Base-by-base conservation (phyloP, 805 yeast genomes). In the Candida ovalis region DNA sequence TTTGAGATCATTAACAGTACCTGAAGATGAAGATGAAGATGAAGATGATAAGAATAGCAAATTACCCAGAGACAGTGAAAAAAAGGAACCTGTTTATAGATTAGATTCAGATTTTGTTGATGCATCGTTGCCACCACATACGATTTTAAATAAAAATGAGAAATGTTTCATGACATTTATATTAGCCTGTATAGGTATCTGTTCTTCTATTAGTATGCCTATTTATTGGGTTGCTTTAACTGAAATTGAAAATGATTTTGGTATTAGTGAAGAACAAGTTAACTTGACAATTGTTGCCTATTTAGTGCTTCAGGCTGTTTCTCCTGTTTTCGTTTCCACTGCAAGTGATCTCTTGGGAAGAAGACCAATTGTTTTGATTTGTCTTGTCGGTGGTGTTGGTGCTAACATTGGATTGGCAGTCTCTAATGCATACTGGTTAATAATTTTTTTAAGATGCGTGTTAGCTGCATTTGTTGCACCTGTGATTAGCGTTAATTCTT, bases 401-500 rank as follows among this genome's bases (percentile, higher is more conserved):
- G 80, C 87, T 0, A 80, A 85, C 63, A 63, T 86, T 33, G 94
- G 86, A 0, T 63, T 89, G 13, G 88, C 95, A 0, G 69, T 74
- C 22, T 67, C 81, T 1, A 66, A 78, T 21, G 73, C 68, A 1
- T 86, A 81, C 60, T 78, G 86, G 67, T 71, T 80, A 22, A 67
- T 89, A n/a, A 65, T 86, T 6, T 77, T 83, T 1, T 67, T 89
- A 30, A 68, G 96, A 51, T 80, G 88, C 63, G 54, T 86, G n/a
- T 91, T 88, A 59, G 90, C 95, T 0, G 74, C 83, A 7, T 89
- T 87, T 13, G 82, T 84, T 4, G 82, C 94, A 0, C 89, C 96
- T 0, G 77, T 88, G 2, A 77, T 88, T 22, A 82, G 95, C 1
- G 75, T 88, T 2, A 74, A 76, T 35, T 74, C 84, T 2, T 94